Conservation (phyloP, 1,284 basidiomycete species). For the Heterobasidion occidentale region DNA sequence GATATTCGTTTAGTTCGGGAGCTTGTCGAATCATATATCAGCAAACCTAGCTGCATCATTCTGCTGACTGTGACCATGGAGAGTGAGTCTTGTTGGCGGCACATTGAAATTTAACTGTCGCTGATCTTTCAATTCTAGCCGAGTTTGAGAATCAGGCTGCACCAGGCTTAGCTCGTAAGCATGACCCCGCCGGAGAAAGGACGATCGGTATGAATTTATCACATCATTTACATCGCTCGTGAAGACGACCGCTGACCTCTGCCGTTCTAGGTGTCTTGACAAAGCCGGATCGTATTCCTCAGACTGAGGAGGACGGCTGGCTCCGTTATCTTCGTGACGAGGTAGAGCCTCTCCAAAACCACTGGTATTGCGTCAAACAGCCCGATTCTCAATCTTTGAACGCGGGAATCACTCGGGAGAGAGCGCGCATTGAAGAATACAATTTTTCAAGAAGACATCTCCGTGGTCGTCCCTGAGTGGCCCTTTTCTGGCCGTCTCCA, state of each 20-base stretch:
- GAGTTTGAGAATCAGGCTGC: conserved; percentile 75
- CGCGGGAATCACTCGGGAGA: conserved; percentile 43
- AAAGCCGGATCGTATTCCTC: conserved; percentile 66
- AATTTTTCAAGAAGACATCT: conserved; percentile 46
- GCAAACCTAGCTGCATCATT: conserved; percentile 58
- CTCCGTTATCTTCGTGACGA: conserved; percentile 47
- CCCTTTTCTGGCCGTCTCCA: conserved; percentile 41
- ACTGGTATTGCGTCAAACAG: conserved; percentile 69
- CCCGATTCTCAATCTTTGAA: conserved; percentile 46
- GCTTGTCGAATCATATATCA: conserved; percentile 53
- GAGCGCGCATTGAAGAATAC: conserved; percentile 57
- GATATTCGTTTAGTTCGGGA: conserved; percentile 58
- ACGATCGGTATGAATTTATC: conserved; percentile 52
- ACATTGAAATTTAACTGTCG: conserved; percentile 19
- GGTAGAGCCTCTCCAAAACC: conserved; percentile 43
- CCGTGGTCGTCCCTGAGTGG: conserved; percentile 47
- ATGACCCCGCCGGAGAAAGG: conserved; percentile 52
- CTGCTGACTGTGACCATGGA: conserved; percentile 67
- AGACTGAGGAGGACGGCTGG: conserved; percentile 57
- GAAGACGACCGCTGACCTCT: no score
- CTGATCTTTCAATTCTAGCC: conserved; percentile 29
- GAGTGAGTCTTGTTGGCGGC: conserved; percentile 31
- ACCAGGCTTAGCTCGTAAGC: conserved; percentile 43
- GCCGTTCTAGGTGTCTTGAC: conserved; percentile 61
- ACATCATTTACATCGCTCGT: not conserved